phyloP scores from a whole-genome alignment of 2,329 filamentous ascomycete genomes.

The Thelonectria discophora region DNA sequence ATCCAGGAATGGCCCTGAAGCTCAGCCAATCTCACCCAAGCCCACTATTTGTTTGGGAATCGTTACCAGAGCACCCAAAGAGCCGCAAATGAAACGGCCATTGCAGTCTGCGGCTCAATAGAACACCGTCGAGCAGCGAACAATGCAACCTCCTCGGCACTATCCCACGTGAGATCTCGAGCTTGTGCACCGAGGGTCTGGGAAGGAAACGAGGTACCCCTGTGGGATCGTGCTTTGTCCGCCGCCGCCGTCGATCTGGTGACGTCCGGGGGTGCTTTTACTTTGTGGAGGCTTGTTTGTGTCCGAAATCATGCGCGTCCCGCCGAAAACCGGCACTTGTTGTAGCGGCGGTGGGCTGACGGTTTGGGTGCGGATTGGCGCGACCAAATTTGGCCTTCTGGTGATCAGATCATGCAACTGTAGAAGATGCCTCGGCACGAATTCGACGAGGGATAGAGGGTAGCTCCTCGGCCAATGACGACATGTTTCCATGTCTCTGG shows the following conservation, averaged over 20 bases:
- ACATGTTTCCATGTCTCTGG: not conserved
- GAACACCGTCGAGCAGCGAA: not conserved
- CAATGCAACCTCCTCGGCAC: not conserved
- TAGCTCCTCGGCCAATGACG: not conserved
- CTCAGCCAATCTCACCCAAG: not conserved
- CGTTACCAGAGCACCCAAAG: not conserved
- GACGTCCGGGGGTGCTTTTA: not conserved
- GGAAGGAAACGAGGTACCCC: not conserved
- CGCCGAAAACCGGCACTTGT: constrained; percentile 1
- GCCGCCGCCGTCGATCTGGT: not conserved
- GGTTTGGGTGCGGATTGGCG: not conserved
- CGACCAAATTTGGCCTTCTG: not conserved
- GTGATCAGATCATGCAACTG: constrained; percentile 1
- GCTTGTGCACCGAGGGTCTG: not conserved
- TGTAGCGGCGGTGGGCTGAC: not conserved
- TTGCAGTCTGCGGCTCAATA: not conserved
- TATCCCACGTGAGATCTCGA: not conserved
- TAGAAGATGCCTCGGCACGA: not conserved
- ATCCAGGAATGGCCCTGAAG: not conserved
- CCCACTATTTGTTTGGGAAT: not conserved
- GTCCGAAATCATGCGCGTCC: not conserved
- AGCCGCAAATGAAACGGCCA: not conserved
- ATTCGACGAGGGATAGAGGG: not conserved
- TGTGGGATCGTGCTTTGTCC: not conserved
- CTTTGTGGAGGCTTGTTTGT: not conserved